Evolutionary conservation across 2,329 filamentous ascomycete genomes (phyloP).

Genomic region (Epichloe sibirici): DNA sequence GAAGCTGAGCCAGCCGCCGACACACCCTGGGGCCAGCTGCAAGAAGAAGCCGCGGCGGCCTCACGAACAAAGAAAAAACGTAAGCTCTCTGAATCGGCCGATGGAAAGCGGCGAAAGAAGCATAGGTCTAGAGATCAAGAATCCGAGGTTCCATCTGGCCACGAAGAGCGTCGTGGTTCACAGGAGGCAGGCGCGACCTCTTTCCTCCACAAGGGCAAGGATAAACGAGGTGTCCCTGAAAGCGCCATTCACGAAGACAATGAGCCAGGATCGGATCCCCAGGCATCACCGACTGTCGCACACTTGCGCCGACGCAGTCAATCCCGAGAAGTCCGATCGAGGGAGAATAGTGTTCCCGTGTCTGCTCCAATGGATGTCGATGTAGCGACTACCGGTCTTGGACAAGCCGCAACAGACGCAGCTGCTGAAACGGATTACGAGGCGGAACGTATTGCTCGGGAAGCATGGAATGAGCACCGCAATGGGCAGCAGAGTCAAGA

Average conservation of each 20-base stretch:
- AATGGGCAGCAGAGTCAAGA: conserved; percentile 15
- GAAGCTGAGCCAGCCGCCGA: conserved; percentile 1
- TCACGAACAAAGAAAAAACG: conserved; percentile 22
- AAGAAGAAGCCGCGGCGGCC: conserved; percentile 9
- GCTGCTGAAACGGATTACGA: conserved; percentile 11
- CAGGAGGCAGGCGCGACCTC: conserved; percentile 1
- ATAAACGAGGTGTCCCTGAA: conserved; percentile 4
- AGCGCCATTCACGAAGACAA: conserved; percentile 12
- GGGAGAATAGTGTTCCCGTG: conserved; percentile 14
- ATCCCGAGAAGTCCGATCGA: conserved; percentile 15
- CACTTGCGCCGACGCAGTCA: conserved; percentile 15
- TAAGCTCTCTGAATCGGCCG: conserved; percentile 17
- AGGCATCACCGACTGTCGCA: conserved; percentile 17
- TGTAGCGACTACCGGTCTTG: background rate
- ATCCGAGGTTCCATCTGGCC: conserved; percentile 8
- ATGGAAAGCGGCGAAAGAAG: conserved; percentile 23
- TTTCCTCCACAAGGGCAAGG: conserved; percentile 7
- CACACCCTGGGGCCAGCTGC: conserved; percentile 2
- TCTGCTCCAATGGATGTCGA: conserved; percentile 16
- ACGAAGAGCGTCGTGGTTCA: background rate
- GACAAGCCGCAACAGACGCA: background rate
- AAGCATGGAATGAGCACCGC: conserved; percentile 23
- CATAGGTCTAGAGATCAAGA: conserved; percentile 14
- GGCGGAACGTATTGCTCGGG: conserved; percentile 19
- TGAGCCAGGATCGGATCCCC: conserved; percentile 9